Base-by-base conservation (phyloP, 164 flowering plant genomes). In the Dillenia turbinata region DNA sequence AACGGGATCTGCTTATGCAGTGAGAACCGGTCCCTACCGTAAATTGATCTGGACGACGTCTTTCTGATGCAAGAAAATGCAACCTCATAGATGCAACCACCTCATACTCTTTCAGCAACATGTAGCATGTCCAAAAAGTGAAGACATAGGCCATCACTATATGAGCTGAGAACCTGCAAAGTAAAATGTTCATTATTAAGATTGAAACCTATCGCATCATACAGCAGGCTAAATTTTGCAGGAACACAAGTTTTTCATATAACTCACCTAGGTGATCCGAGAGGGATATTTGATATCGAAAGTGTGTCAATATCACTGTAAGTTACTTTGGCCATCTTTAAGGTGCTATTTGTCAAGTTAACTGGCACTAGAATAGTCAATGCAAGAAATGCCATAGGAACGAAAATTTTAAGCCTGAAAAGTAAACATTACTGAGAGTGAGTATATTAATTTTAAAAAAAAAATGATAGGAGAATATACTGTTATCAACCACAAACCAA, bases 21-120 rank as follows among this genome's bases (percentile, higher is more conserved):
- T 19, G 22, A 19, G 22, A 19, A 19, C 22, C 1, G 40, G 40
- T 33, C 57, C 81, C 76, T 77, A 85, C 92, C 0, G 92, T 78
- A 52, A 79, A 86, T 67, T 86, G 92, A 72, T 86, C 92, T 40
- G 92, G 86, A 12, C 88, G 87, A 7, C 89, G 84, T 49, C 45
- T 69, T 53, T 78, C 83, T 33, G 40, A 33, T 33, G 40, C 6
- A 33, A 33, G 40, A 33, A 33, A 33, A 33, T 33, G 40, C 40
- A 86, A 71, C 33, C 92, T 67, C 92, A 86, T 77, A 9, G 63
- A 19, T 24, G 87, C 75, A 61, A 86, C 61, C 52, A 6, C 74
- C 44, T 61, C 92, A 72, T 86, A 86, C 71, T 86, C 92, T 65
- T 71, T 84, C 13, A 60, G 43, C 73, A 86, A 61, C 52, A 81